Evolutionary conservation across 257 asterid genomes (phyloP).

Genomic region (Thymus mandschuricus): DNA sequence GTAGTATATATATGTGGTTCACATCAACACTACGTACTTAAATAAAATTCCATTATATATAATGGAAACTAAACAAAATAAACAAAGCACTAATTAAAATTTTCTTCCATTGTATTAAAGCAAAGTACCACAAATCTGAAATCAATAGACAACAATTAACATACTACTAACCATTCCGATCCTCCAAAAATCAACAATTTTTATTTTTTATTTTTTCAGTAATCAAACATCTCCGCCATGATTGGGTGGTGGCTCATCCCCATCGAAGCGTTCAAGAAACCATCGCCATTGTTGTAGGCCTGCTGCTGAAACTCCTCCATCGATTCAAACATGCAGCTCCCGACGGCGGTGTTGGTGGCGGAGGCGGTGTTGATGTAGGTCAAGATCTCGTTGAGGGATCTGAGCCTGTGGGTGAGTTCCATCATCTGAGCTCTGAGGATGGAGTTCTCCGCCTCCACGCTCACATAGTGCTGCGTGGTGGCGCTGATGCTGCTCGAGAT

Average conservation of each 20-base stretch:
- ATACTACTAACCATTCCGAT: not conserved
- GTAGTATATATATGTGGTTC: too few relatives aligned
- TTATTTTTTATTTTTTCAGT: conserved; percentile 28
- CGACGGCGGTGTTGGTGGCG: conserved; percentile 21
- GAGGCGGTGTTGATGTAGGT: conserved; percentile 44
- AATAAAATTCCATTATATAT: too few relatives aligned
- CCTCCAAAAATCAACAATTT: not conserved
- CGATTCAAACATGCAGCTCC: conserved; percentile 38
- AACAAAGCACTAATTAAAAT: too few relatives aligned
- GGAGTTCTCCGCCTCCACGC: conserved; percentile 75
- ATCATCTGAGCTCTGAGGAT: conserved; percentile 75
- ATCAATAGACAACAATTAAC: too few relatives aligned
- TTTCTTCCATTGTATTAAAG: too few relatives aligned
- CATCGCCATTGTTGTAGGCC: conserved; percentile 30
- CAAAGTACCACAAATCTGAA: too few relatives aligned
- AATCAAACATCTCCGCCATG: conserved; percentile 71
- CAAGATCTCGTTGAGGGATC: conserved; percentile 68
- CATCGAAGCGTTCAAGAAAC: conserved; percentile 46
- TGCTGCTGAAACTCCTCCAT: conserved; percentile 42
- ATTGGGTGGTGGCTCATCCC: conserved; percentile 62
- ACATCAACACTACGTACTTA: too few relatives aligned
- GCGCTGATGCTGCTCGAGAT: conserved; percentile 39
- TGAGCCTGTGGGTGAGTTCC: conserved; percentile 73
- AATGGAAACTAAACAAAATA: too few relatives aligned
- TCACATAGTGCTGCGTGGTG: conserved; percentile 51